Evolutionary conservation across 257 asterid species (phyloP), one percentile per base, ranked within the genome.

Genomic region (Solanum peruvianum): DNA sequence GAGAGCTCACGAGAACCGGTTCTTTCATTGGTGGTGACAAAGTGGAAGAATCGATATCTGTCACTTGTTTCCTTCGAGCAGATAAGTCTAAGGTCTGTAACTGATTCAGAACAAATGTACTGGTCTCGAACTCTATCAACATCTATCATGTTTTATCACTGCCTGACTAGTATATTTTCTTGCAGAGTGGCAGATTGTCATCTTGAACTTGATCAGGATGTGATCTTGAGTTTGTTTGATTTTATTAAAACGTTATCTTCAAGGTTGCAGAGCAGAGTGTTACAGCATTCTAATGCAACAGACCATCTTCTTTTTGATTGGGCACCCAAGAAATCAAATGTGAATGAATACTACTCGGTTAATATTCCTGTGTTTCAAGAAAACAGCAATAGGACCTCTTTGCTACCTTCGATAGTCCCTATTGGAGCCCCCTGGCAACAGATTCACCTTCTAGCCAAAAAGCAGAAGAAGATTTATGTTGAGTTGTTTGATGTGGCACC

Each of bases 391-490:
- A 84, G 85, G 80, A 90, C 89, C 90, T 90, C 70, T 78, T 90
- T 91, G 91, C 90, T 92, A 64, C 95, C 96, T 85, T 87, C 88
- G 84, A 86, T 95, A 85, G 91, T 94, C 85, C 99, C 99, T 85
- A 93, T 94, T 91, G 99, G 99, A 92, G 98, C 98, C 87, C 99
- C 99, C 47, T 95, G 99, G 99, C 99, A 97, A 92, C 93, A 94
- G 91, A 90, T 97, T 90, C 95, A 94, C 89, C 94, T 93, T 90
- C 92, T 93, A 37, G 92, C 94, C 20, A 90, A 89, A 69, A 94
- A 90, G 91, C 95, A 94, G 92, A 93, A 94, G 93, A 97, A 97
- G 89, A 92, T 95, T 90, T 97, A 94, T 91, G 93, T 95, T 75
- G 98, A 97, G 90, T 91, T 90, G 88, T 93, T 97, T 88, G 98